These are phyloP conservation scores for Colletotrichum simmondsii DNA, from an alignment of 2,329 filamentous ascomycete species.

Conservation along the genomic window DNA sequence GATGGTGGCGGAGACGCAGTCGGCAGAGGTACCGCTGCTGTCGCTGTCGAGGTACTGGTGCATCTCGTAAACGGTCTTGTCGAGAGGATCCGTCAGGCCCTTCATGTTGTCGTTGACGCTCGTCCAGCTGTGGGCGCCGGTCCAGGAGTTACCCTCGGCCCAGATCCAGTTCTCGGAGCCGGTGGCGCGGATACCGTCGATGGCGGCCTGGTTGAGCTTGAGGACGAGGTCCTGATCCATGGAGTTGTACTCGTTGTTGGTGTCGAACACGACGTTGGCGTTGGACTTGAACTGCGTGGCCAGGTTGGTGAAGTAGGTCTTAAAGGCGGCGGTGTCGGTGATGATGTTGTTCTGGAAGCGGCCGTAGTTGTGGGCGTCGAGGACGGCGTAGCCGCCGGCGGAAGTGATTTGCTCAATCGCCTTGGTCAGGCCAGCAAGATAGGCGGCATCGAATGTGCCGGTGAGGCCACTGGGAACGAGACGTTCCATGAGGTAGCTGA, in stretches of 20 bases:
- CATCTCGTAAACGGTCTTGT: conserved; percentile 60
- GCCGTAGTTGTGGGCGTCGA: conserved; percentile 68
- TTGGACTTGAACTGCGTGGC: conserved; percentile 60
- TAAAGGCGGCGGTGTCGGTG: conserved; percentile 58
- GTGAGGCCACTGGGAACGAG: conserved; percentile 57
- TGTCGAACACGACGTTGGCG: conserved; percentile 65
- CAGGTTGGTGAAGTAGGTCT: conserved; percentile 62
- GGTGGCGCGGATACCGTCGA: conserved; percentile 64
- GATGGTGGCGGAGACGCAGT: conserved; percentile 55
- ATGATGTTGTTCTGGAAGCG: conserved; percentile 60
- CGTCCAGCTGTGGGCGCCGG: conserved; percentile 51
- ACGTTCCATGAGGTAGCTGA: conserved; percentile 69
- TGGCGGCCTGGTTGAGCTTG: conserved; percentile 67
- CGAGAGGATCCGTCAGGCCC: conserved; percentile 52
- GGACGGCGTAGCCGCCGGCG: conserved; percentile 52
- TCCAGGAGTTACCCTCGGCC: conserved; percentile 59
- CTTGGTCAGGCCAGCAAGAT: conserved; percentile 49
- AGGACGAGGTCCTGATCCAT: conserved; percentile 66
- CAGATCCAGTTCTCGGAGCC: conserved; percentile 62
- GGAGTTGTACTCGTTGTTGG: conserved; percentile 70
- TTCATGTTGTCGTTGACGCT: conserved; percentile 48
- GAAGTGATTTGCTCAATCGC: conserved; percentile 44
- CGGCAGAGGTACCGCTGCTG: conserved; percentile 54
- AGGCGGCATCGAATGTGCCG: conserved; percentile 49
- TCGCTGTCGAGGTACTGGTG: conserved; percentile 63